phyloP scores from a whole-genome alignment of 306 rosid genomes.

The Castanopsis chinensis region DNA sequence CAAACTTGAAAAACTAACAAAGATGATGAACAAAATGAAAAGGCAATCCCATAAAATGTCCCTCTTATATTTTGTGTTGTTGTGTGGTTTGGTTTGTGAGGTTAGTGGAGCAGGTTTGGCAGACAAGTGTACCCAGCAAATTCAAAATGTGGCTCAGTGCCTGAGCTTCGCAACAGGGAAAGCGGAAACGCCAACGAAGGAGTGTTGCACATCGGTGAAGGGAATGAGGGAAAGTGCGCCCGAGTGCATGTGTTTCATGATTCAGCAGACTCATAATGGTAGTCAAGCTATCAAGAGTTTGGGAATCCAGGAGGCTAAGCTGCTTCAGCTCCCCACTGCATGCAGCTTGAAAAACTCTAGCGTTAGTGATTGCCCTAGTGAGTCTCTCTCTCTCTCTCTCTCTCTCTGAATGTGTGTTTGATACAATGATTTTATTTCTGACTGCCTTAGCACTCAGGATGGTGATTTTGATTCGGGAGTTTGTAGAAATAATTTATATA shows the following conservation, averaged over 20 bases:
- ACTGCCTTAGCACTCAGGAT: too few species aligned
- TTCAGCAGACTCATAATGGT: constrained; percentile 62
- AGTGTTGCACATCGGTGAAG: constrained; percentile 53
- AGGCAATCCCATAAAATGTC: not conserved
- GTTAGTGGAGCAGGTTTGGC: not conserved
- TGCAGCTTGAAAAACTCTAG: constrained; percentile 62
- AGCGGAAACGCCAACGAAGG: constrained; percentile 48
- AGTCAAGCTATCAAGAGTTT: constrained; percentile 37
- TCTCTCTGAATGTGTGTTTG: not conserved
- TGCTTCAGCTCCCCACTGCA: constrained; percentile 70
- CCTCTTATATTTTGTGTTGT: not conserved
- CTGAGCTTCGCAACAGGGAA: constrained; percentile 55
- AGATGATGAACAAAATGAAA: not conserved
- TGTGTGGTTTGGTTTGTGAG: not conserved
- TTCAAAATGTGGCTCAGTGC: constrained; percentile 53
- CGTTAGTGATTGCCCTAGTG: constrained; percentile 66
- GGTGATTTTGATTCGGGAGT: too few species aligned
- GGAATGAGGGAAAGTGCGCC: constrained; percentile 50
- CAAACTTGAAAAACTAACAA: not conserved
- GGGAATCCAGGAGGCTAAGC: constrained; percentile 61
- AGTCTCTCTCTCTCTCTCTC: constrained; percentile 13
- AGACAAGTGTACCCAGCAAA: constrained; percentile 36
- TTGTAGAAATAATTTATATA: too few species aligned
- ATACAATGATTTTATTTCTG: too few species aligned
- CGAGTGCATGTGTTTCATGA: constrained; percentile 70